Base-by-base conservation (phyloP, 202 grass and related monocot genomes). In the Panicum virgatum region DNA sequence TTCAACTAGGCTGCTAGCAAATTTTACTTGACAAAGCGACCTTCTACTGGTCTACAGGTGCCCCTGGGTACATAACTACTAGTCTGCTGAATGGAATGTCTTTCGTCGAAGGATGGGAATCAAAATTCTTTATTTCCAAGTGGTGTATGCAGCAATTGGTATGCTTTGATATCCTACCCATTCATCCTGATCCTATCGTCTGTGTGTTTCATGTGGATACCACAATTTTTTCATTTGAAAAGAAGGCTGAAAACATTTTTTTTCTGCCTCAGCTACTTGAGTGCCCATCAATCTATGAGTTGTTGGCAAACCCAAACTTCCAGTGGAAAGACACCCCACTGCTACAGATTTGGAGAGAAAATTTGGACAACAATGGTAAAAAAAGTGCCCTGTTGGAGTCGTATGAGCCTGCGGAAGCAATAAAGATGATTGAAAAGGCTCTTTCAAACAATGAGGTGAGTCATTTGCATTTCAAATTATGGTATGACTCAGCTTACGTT, bases 91-190 rank as follows among this genome's bases (percentile, higher is more conserved):
- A 98, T 85, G 96, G 92, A 56, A 93, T 90, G 85, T 98, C 96
- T 78, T 95, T 98, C 57, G 90, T 95, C 22, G 90, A 98, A 93
- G 96, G 96, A 69, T 98, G 92, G 89, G 87, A 95, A 77, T 90
- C 83, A 39, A 93, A 88, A 38, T 95, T 98, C 88, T 98, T 98
- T 73, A 91, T 95, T 80, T 91, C 92, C 72, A 98, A 93, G 75
- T 91, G 92, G 96, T 91, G 90, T 53, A 98, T 98, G 92, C 92
- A 98, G 87, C 92, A 95, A 82, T 84, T 95, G 90, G 96, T 98
- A 94, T 88, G 46, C 30, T 47, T 89, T 62, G 43, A 25, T 69
- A 52, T 32, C 37, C 39, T 73, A 52, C 48, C 5, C 22, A 42
- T 78, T 46, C 26, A 62, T 30, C 29, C n/a, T n/a, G n/a, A n/a